Base-by-base conservation (phyloP, 192 early-diverging fungal species). In the Backusella westeae region DNA sequence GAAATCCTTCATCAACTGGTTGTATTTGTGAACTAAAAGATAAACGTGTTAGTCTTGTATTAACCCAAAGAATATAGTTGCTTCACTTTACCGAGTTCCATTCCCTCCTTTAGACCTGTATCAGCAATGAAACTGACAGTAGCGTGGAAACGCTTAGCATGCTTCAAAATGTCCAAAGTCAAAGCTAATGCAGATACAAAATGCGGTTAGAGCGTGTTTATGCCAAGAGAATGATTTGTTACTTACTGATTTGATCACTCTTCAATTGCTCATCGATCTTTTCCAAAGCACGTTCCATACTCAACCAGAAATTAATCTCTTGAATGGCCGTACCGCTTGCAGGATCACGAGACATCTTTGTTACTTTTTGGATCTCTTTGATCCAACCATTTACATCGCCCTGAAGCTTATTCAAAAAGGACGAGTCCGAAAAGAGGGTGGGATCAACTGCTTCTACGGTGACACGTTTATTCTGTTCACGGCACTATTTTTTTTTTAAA, bases 241-340 rank as follows among this genome's bases (percentile, higher is more conserved):
- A 75, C 82, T 74, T 77, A 89, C 88, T 84, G 66, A 95, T 90
- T 83, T 94, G 90, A 70, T 97, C 96, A 81, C 93, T 94, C 86
- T 94, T 94, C 39, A 99, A 84, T 85, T 98, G 96, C 73, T 96
- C 94, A 75, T 99, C 96, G 75, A 99, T 97, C 70, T 92, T 89
- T 74, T 93, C 92, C 59, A 99, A 83, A 29, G 94, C 96, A 19
- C 91, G 87, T 82, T 99, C 98, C 96, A 99, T 97, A 69, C 92
- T 93, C 38, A 97, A 85, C 98, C 98, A 99, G 82, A 99, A 99
- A 84, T 97, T 97, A 84, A 99, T 97, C 84, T 99, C 98, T 85
- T 98, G 96, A 66, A 93, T 93, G 29, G 98, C 96, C 6, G 95
- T 94, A 10, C 96, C 97, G 23, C 93, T 93, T 1, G 91, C 83